These are phyloP conservation scores for Pulveroboletus ravenelii DNA, from an alignment of 768 basidiomycete species.

Conservation along the genomic window DNA sequence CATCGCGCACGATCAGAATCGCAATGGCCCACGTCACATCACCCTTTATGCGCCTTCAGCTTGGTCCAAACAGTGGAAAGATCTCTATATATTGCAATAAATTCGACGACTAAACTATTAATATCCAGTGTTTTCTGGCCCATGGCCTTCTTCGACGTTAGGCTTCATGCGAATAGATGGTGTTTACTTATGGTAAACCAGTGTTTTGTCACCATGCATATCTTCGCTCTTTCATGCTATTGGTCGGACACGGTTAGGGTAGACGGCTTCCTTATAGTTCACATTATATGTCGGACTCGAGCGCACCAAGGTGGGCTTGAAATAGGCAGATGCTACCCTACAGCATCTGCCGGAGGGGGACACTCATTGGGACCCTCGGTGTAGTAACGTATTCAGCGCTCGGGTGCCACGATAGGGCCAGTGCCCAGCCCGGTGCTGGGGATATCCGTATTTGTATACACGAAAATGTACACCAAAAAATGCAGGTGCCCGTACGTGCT, in stretches of 20 bases:
- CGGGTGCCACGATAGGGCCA: not conserved
- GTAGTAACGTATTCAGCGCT: not conserved
- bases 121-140: constrained; percentile 15
- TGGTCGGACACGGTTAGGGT: constrained; percentile 11
- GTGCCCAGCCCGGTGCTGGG: too few relatives aligned
- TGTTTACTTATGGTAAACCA: constrained; percentile 16
- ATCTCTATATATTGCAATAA: constrained; percentile 22
- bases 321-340: constrained; percentile 4
- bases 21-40: constrained; percentile 4
- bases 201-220: constrained; percentile 4
- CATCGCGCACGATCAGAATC: constrained; percentile 10
- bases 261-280: constrained; percentile 22
- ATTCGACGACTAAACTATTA: constrained; percentile 19
- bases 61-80: constrained; percentile 16
- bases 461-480: not conserved
- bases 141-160: constrained; percentile 9
- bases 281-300: constrained; percentile 17
- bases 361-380: not conserved
- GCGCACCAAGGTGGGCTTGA: not conserved
- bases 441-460: not conserved
- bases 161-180: constrained; percentile 11
- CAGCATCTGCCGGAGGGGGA: not conserved
- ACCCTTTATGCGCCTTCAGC: constrained; percentile 9
- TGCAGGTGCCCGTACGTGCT: too few relatives aligned
- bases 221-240: constrained; percentile 1